phyloP scores from a whole-genome alignment of 345 rosid genomes.

The Physaria fendleri region DNA sequence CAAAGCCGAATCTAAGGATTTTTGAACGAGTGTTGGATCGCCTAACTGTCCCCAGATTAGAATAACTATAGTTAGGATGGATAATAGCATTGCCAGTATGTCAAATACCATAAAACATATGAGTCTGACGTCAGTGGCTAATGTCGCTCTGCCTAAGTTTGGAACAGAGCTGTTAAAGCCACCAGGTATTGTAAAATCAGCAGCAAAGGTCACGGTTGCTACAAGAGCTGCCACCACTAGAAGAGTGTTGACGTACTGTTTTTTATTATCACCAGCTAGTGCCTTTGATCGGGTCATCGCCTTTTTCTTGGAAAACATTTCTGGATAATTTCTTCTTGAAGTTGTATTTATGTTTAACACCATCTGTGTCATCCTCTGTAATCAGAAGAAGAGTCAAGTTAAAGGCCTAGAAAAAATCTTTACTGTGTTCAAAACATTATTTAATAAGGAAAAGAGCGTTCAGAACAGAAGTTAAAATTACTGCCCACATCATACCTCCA shows the following conservation, averaged over 20 bases:
- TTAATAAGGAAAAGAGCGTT: no score
- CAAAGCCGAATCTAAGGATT: neutral
- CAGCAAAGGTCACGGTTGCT: slow-evolving; percentile 8
- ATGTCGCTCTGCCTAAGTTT: neutral
- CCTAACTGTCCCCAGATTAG: slow-evolving; percentile 15
- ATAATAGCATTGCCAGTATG: neutral
- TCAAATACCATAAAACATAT: neutral
- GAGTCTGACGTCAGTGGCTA: neutral
- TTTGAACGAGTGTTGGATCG: neutral
- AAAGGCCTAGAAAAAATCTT: no score
- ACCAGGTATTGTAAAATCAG: slow-evolving; percentile 8
- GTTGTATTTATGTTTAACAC: no score
- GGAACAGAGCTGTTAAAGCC: slow-evolving; percentile 13
- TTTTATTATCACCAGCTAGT: neutral
- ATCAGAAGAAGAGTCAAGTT: neutral
- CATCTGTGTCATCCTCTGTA: neutral
- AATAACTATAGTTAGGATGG: neutral
- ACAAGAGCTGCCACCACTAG: slow-evolving; percentile 4
- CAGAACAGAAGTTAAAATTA: no score
- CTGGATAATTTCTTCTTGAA: no score
- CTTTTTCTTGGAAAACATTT: neutral
- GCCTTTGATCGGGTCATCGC: neutral
- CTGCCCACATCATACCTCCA: no score
- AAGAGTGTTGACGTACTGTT: neutral
- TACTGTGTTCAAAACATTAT: no score